These are phyloP conservation scores for Elongisporangium undulatum DNA, from an alignment of 352 stramenopile genomes.

Conservation along the genomic window DNA sequence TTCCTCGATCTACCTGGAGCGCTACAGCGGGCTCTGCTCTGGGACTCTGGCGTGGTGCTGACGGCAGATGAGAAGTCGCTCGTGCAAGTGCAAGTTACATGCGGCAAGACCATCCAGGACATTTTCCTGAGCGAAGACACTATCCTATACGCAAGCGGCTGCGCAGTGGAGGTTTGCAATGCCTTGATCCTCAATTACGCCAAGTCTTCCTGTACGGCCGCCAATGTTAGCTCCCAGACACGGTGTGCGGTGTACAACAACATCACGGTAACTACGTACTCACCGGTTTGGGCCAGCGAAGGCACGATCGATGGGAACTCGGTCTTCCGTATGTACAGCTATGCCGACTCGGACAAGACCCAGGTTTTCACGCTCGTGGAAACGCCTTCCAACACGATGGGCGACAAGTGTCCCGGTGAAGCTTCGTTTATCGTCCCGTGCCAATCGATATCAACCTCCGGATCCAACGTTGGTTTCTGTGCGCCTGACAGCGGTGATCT, in stretches of 20 bases:
- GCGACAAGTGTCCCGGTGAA: slow-evolving; percentile 5
- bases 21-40: slow-evolving; percentile 41
- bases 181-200: slow-evolving; percentile 5
- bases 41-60: slow-evolving; percentile 24
- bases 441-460: neutral
- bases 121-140: slow-evolving; percentile 6
- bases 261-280: too few relatives aligned
- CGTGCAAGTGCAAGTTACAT: slow-evolving; percentile 9
- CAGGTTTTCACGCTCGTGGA: slow-evolving; percentile 12
- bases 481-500: neutral
- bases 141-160: slow-evolving; percentile 2
- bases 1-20: slow-evolving; percentile 5
- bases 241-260: slow-evolving; percentile 5
- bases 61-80: neutral
- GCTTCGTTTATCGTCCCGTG: slow-evolving; percentile 13
- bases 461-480: slow-evolving; percentile 1
- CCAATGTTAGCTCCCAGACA: neutral
- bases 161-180: slow-evolving; percentile 4
- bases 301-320: neutral
- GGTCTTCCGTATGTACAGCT: slow-evolving; percentile 4
- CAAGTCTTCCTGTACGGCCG: slow-evolving; percentile 1
- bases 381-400: slow-evolving; percentile 1
- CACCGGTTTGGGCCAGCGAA: slow-evolving; percentile 5
- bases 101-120: slow-evolving; percentile 3
- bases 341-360: too few relatives aligned